These are phyloP conservation scores for Yarrowia bubula DNA, from an alignment of 805 yeast species.

Conservation along the genomic window DNA sequence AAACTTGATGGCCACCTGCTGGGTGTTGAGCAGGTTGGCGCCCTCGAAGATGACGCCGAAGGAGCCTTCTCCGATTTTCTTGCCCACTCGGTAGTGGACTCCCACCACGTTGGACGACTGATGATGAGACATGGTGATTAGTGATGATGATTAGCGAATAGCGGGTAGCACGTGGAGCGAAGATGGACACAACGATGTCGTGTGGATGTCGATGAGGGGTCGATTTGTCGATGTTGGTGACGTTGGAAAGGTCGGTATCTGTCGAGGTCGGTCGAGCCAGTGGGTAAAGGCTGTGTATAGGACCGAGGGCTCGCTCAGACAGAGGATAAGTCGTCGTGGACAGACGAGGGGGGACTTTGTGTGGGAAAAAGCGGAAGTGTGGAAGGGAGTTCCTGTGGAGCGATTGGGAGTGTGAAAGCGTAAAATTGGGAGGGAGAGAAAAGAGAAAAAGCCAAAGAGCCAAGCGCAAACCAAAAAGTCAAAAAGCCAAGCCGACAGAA, in stretches of 20 bases:
- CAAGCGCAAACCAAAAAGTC: conserved; percentile 1
- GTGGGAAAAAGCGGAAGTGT: background rate
- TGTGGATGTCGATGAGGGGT: background rate
- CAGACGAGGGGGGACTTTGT: background rate
- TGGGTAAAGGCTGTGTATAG: background rate
- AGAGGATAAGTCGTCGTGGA: background rate
- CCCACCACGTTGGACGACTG: conserved; percentile 69
- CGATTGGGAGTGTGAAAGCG: conserved; percentile 22
- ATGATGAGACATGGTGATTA: conserved; percentile 31
- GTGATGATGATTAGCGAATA: background rate
- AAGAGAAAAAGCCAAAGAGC: background rate
- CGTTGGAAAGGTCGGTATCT: background rate
- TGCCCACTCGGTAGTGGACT: conserved; percentile 93
- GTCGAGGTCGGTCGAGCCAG: background rate
- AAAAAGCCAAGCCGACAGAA: background rate
- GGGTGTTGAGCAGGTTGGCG: conserved; percentile 82
- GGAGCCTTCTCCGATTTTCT: conserved; percentile 97
- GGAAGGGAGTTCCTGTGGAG: background rate
- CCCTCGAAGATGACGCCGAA: conserved; percentile 98
- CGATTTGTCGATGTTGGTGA: background rate
- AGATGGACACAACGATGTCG: background rate
- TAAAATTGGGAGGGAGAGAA: conserved; percentile 25
- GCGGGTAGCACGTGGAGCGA: background rate
- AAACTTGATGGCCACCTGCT: conserved; percentile 93
- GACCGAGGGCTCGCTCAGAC: conserved; percentile 18